phyloP scores from a whole-genome alignment of 768 basidiomycete genomes.

The Dacryopinax spathularia region DNA sequence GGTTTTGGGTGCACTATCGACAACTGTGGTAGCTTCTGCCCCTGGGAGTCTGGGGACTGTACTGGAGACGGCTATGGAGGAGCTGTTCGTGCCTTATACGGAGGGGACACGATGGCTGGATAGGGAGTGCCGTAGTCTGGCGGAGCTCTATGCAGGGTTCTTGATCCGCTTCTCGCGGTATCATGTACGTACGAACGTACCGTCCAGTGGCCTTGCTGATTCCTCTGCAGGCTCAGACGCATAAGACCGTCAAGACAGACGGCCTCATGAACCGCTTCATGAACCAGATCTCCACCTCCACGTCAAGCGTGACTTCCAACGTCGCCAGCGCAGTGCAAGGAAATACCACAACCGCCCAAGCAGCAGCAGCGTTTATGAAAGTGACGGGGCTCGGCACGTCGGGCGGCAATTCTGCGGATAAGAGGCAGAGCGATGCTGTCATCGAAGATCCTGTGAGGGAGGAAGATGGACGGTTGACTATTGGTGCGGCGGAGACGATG shows the following conservation, averaged over 20 bases:
- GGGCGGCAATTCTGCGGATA: conserved; percentile 13
- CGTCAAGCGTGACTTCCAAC: background rate
- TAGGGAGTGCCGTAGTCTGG: conserved; percentile 71
- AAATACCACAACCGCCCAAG: conserved; percentile 52
- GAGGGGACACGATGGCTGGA: conserved; percentile 88
- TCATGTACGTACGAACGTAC: conserved; percentile 42
- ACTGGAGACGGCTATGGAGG: conserved; percentile 93
- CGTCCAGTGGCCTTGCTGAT: background rate
- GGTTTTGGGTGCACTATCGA: background rate
- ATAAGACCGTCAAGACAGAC: conserved; percentile 43
- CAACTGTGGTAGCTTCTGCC: conserved; percentile 22
- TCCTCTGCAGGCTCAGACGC: conserved; percentile 23
- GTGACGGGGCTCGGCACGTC: conserved; percentile 54
- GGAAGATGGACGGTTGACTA: conserved; percentile 65
- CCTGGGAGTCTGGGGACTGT: conserved; percentile 57
- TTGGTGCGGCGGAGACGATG: conserved; percentile 77
- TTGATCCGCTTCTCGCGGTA: conserved; percentile 68
- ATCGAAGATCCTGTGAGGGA: conserved; percentile 59
- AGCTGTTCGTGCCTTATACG: conserved; percentile 85
- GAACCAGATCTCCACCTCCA: conserved; percentile 45
- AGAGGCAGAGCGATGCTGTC: conserved; percentile 27
- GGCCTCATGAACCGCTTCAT: conserved; percentile 81
- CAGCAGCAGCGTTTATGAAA: conserved; percentile 77
- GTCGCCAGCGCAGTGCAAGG: background rate
- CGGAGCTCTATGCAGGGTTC: conserved; percentile 59